phyloP scores from a whole-genome alignment of 2,329 filamentous ascomycete species.

The Calonectria pteridis region DNA sequence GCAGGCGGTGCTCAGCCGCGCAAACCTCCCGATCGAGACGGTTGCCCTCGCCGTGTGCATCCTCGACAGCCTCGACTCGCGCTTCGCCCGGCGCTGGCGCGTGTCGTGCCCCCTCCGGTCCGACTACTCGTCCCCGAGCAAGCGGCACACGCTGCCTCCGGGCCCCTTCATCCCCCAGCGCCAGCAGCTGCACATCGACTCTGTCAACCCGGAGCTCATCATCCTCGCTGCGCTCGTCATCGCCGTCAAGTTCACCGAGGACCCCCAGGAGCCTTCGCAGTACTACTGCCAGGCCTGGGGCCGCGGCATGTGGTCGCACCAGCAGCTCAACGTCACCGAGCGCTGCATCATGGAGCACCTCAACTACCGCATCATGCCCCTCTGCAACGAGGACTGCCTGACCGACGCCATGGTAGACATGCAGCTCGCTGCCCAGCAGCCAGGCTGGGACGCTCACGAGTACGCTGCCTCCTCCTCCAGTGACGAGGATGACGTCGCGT shows the following conservation, averaged over 20 bases:
- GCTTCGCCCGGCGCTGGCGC: conserved; percentile 74
- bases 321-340: conserved; percentile 75
- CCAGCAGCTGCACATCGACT: conserved; percentile 68
- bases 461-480: conserved; percentile 44
- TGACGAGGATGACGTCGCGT: conserved; percentile 43
- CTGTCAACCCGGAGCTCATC: conserved; percentile 72
- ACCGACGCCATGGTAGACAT: conserved; percentile 73
- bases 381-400: conserved; percentile 69
- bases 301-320: conserved; percentile 66
- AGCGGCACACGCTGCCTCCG: conserved; percentile 64
- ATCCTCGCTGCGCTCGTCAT: conserved; percentile 73
- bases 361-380: conserved; percentile 71
- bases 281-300: conserved; percentile 69
- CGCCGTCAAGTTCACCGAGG: conserved; percentile 75
- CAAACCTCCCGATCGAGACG: conserved; percentile 70
- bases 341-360: conserved; percentile 74
- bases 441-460: conserved; percentile 42
- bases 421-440: conserved; percentile 65
- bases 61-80: conserved; percentile 72
- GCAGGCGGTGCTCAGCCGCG: conserved; percentile 70
- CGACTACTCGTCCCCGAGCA: conserved; percentile 47
- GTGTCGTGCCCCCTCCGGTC: conserved; percentile 65
- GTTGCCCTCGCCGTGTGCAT: conserved; percentile 76
- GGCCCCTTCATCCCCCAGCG: conserved; percentile 49
- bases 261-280: conserved; percentile 65